Percentiles rank a stretch among this genome's conserved stretches.
phyloP scores from a whole-genome alignment of 805 yeast genomes.

The Starmerella stigmatis region DNA sequence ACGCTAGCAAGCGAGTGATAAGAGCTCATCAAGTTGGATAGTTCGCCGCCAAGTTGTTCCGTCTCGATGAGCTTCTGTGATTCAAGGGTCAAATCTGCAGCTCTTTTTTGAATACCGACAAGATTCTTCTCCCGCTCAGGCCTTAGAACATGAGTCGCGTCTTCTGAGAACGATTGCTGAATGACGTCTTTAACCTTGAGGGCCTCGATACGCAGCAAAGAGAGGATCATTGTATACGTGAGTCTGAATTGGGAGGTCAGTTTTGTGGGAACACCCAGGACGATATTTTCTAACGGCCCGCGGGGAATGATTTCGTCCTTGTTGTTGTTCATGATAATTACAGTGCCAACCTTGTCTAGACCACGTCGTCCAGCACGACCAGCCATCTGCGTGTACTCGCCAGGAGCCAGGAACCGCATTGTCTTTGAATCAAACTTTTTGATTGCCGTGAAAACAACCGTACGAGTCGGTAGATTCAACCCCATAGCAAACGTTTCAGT shows the following conservation, averaged over 20 bases:
- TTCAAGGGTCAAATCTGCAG: background rate
- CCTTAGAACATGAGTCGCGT: conserved; percentile 67
- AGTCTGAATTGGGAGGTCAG: conserved; percentile 84
- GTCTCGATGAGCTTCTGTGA: background rate
- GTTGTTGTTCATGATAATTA: conserved; percentile 65
- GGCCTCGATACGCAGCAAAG: conserved; percentile 84
- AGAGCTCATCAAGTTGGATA: background rate
- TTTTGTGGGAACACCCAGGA: conserved; percentile 83
- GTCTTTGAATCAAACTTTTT: conserved; percentile 85
- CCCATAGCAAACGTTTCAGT: conserved; percentile 99
- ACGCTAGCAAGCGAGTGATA: conserved; percentile 1
- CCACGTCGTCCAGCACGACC: conserved; percentile 99
- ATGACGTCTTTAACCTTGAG: conserved; percentile 97
- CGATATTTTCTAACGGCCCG: conserved; percentile 60
- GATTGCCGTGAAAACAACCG: conserved; percentile 79
- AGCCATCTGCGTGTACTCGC: conserved; percentile 98
- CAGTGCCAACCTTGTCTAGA: conserved; percentile 85
- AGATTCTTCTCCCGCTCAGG: conserved; percentile 76
- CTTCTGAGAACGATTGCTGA: conserved; percentile 88
- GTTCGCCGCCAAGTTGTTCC: background rate
- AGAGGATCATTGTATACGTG: conserved; percentile 88
- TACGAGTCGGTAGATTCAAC: conserved; percentile 87
- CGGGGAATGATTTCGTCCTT: conserved; percentile 27
- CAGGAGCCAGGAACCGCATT: conserved; percentile 75
- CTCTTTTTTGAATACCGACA: conserved; percentile 23